These are phyloP conservation scores for Zygosaccharomyces sapae DNA, from an alignment of 1,139 yeast genomes.

Conservation along the genomic window DNA sequence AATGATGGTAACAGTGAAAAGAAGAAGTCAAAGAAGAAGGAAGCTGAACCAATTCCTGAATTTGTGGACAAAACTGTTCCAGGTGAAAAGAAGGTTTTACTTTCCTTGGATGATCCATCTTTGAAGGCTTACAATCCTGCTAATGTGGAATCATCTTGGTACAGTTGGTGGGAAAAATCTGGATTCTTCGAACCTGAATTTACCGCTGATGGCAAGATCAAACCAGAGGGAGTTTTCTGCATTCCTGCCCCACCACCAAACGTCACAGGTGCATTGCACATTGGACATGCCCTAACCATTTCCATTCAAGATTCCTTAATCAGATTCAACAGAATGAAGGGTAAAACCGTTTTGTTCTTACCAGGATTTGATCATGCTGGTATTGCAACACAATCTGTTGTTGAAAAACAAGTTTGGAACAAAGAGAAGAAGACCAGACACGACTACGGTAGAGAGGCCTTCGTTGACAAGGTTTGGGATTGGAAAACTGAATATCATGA, in stretches of 20 bases:
- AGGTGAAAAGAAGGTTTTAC: slow-evolving; percentile 87
- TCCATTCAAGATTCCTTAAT: slow-evolving; percentile 91
- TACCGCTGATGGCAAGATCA: slow-evolving; percentile 64
- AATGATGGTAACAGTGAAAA: slow-evolving; percentile 44
- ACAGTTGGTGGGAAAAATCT: slow-evolving; percentile 91
- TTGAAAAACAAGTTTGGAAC: slow-evolving; percentile 93
- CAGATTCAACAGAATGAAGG: slow-evolving; percentile 95
- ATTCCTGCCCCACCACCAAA: slow-evolving; percentile 99
- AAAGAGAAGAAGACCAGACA: slow-evolving; percentile 87
- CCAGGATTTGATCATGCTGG: slow-evolving; percentile 99
- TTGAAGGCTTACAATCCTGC: slow-evolving; percentile 90
- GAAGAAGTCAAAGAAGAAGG: slow-evolving; percentile 68
- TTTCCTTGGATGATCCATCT: slow-evolving; percentile 84
- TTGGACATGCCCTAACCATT: slow-evolving; percentile 96
- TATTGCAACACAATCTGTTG: slow-evolving; percentile 97
- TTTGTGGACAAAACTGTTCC: slow-evolving; percentile 76
- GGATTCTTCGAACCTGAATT: slow-evolving; percentile 87
- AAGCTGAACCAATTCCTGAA: slow-evolving; percentile 70
- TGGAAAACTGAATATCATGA: slow-evolving; percentile 95
- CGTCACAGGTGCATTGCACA: slow-evolving; percentile 97
- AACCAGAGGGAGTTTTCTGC: slow-evolving; percentile 79
- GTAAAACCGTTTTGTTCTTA: slow-evolving; percentile 84
- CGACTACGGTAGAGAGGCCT: slow-evolving; percentile 89
- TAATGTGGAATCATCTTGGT: slow-evolving; percentile 95
- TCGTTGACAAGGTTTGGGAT: slow-evolving; percentile 88